Conservation (phyloP, 2,329 filamentous ascomycete genomes). For the Cryphonectria parasitica region DNA sequence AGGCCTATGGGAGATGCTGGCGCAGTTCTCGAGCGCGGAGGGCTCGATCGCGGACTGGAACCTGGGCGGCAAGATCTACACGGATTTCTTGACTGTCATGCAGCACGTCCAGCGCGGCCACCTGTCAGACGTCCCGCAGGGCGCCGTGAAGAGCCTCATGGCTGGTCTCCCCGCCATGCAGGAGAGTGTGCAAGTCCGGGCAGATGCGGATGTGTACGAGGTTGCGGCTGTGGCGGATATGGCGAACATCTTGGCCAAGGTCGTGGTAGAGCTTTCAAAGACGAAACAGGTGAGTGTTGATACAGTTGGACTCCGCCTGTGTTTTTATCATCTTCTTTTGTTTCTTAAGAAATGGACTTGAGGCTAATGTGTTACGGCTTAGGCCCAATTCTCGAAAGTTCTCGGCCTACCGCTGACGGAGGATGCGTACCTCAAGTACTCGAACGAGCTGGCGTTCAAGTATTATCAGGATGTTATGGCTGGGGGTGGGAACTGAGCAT, state of each 20-base stretch:
- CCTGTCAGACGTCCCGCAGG: conserved; percentile 37
- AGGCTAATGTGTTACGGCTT: conserved; percentile 41
- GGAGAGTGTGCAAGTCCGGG: conserved; percentile 39
- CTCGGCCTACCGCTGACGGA: conserved; percentile 70
- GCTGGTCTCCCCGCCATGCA: conserved; percentile 60
- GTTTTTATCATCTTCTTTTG: no score
- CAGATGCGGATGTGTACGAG: conserved; percentile 51
- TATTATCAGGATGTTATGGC: conserved; percentile 71
- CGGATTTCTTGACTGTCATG: conserved; percentile 60
- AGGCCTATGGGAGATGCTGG: conserved; percentile 69
- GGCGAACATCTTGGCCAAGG: conserved; percentile 71
- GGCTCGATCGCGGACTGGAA: conserved; percentile 73
- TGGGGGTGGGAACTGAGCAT: conserved; percentile 43
- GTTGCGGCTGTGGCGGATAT: conserved; percentile 82
- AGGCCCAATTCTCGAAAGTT: conserved; percentile 53
- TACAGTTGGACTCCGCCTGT: not conserved
- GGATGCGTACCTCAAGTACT: conserved; percentile 72
- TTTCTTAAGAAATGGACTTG: conserved; percentile 36
- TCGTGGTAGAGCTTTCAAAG: conserved; percentile 60
- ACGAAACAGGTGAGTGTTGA: conserved; percentile 57
- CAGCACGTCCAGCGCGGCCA: conserved; percentile 42
- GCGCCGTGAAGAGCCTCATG: conserved; percentile 60
- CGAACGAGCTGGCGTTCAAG: conserved; percentile 68
- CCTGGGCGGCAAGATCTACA: conserved; percentile 79
- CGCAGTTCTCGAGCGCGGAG: conserved; percentile 67